These are phyloP conservation scores for Nicotiana otophora DNA, from an alignment of 257 asterid species.

Conservation along the genomic window DNA sequence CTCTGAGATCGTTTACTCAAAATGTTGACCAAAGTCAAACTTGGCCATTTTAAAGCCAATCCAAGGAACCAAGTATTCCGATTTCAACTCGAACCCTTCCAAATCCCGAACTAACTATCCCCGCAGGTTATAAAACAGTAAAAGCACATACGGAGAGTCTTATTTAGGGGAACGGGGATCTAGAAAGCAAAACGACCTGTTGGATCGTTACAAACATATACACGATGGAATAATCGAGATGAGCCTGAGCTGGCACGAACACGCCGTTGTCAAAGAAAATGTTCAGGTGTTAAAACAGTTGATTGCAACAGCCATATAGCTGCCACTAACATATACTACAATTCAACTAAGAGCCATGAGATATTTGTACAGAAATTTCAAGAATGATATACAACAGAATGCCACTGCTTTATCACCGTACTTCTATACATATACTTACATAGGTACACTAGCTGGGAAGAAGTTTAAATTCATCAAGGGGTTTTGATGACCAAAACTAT, in stretches of 20 bases:
- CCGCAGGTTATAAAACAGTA: no score
- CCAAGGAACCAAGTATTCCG: no score
- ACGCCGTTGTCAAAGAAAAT: not conserved
- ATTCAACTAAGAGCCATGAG: not conserved
- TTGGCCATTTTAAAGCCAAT: no score
- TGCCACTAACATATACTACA: not conserved
- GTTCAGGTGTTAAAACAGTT: not conserved
- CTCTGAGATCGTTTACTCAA: no score
- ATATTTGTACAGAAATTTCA: not conserved
- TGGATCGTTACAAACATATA: not conserved
- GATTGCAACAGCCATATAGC: not conserved
- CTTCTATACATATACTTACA: not conserved
- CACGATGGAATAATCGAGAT: not conserved
- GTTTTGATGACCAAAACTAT: not conserved
- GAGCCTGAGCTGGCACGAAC: not conserved
- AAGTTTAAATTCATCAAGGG: not conserved
- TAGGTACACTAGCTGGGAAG: not conserved
- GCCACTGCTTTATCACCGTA: not conserved
- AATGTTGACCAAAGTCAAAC: no score
- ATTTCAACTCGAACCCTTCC: no score
- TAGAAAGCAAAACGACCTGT: no score
- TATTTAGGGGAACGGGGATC: no score
- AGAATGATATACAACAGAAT: conserved; percentile 3
- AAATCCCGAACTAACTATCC: no score
- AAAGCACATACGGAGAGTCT: no score